Base-by-base conservation (phyloP, 768 basidiomycete genomes). In the Amanita pseudoporphyria region DNA sequence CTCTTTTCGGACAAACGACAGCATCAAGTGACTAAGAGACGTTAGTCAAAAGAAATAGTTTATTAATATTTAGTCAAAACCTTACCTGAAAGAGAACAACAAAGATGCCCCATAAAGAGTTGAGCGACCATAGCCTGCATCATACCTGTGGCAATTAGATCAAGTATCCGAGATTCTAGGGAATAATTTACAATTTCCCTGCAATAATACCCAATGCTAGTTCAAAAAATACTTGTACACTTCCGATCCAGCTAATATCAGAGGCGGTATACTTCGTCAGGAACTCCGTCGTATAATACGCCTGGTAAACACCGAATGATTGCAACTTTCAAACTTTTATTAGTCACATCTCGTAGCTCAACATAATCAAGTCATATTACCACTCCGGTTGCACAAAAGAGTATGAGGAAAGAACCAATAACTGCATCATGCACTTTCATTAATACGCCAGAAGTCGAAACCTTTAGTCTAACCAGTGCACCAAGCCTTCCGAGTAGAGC, bases 181-280 rank as follows among this genome's bases (percentile, higher is more conserved):
- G 19, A 21, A 24, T 1, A n/a, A 22, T 3, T 49, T 30, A 53
- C 52, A 53, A 14, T 36, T 45, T 49, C 39, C 52, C 52, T 13
- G 40, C 52, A 38, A 50, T n/a, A 16, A 45, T 16, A 22, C 52
- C 52, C 18, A 53, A n/a, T 16, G 26, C 13, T 18, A 53, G 52
- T 32, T 49, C 52, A 39, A 54, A 38, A 36, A 51, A 51, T 12
- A 54, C 47, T 37, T 54, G 49, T 2, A 54, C 45, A 36, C 49
- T 51, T 30, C 53, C 53, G 13, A 54, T 54, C 53, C 49, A 51
- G 19, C 49, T 51, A 5, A 54, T 51, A 12, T 51, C 43, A 3
- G 53, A 51, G 30, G 53, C 53, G 12, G 53, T 37, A 14, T 51
- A 54, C 6, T 51, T 45, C 6, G 18, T 22, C 12, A 54, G 39